Evolutionary conservation across 352 stramenopile genomes (phyloP), one percentile per base, ranked within the genome.

Genomic region (Pythium sp.): DNA sequence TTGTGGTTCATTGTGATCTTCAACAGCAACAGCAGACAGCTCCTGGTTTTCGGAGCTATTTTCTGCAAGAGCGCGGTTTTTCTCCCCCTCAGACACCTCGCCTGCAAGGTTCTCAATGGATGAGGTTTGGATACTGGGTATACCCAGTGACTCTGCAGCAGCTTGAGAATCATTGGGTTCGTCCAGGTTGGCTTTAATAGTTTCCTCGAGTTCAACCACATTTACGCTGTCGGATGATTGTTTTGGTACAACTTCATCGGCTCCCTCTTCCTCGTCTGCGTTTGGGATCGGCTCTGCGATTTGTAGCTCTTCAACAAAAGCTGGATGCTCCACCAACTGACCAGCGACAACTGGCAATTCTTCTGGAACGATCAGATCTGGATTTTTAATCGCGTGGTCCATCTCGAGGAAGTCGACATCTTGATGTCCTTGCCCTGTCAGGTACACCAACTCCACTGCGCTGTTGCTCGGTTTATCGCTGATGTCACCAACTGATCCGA

Each of bases 391-490:
- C 8, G 7, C 11, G 5, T 30, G 54, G 43, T 24, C 22, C 3
- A 24, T 20, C 14, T 59, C 64, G 4, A 69, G 2, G 20, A 69
- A 69, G n/a, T 69, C 64, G 2, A 43, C 56, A 8, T 69, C 64
- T 26, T 69, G 64, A 24, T 58, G 64, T 9, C 43, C 64, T 34
- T 69, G 64, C 3, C 57, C 41, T 26, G 54, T 46, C 5, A 41
- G 3, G 15, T 58, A 69, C 28, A 62, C 41, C 22, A 69, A 32
- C 22, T 64, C 64, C 1, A 55, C 64, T 1, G 55, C 55, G 9
- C 46, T 59, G 18, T 26, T 30, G 5, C n/a, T 20, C 0, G 3
- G 30, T 28, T 51, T 47, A 12, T 51, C 57, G n/a, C 47, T 63
- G 5, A 60, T 51, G 15, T 32, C 38, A 14, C 24, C 20, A 9